phyloP scores from a whole-genome alignment of 805 yeast species.

The Metschnikowia rubicola region DNA sequence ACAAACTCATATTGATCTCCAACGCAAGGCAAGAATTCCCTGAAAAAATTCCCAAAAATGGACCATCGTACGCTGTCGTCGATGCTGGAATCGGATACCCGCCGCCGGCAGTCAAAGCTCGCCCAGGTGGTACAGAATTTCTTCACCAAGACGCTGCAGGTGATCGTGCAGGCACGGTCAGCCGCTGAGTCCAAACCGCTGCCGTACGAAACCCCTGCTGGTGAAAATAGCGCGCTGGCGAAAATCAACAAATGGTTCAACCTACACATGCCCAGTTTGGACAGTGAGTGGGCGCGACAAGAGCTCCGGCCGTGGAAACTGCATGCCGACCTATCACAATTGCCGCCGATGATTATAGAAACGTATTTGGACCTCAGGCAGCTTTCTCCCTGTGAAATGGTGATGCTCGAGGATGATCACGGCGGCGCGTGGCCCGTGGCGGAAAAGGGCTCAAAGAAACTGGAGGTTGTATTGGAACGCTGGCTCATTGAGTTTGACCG shows the following conservation, averaged over 20 bases:
- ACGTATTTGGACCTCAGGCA: constrained; percentile 68
- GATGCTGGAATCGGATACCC: constrained; percentile 2
- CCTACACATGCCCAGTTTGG: constrained; percentile 40
- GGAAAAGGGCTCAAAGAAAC: constrained; percentile 55
- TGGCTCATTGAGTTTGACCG: constrained; percentile 83
- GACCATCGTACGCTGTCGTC: too few species aligned
- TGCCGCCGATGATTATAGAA: constrained; percentile 85
- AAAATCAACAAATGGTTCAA: constrained; percentile 63
- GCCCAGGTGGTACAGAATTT: constrained; percentile 54
- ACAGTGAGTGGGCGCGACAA: constrained; percentile 39
- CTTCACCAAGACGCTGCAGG: constrained; percentile 59
- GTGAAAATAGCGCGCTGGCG: constrained; percentile 9
- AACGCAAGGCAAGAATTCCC: too few species aligned
- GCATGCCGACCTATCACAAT: constrained; percentile 35
- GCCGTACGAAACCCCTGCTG: constrained; percentile 7
- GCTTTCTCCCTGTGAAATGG: constrained; percentile 52
- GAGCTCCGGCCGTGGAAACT: constrained; percentile 62
- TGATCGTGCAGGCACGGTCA: constrained; percentile 49
- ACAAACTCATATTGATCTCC: too few species aligned
- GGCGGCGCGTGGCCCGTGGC: constrained; percentile 55
- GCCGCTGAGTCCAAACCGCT: constrained; percentile 16
- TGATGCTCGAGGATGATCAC: constrained; percentile 55
- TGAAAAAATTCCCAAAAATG: too few species aligned
- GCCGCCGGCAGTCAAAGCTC: constrained; percentile 31
- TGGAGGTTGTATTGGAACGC: constrained; percentile 88